Percentiles rank a stretch among this genome's conserved stretches.
Conservation (phyloP, 176 grass and related monocot genomes). For the Carex cristatella region DNA sequence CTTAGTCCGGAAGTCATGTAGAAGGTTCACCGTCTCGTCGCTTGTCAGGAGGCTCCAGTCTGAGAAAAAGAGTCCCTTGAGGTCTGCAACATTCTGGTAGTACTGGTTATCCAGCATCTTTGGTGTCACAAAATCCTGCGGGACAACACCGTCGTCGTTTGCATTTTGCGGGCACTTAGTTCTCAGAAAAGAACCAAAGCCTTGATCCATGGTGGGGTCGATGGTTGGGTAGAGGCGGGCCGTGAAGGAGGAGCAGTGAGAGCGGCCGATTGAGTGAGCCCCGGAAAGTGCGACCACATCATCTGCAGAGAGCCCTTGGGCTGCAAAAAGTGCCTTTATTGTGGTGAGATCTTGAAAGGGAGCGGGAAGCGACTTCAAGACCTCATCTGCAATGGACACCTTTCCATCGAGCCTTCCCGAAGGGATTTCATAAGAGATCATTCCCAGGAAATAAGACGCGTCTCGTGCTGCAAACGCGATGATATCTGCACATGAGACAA, state of each 20-base stretch:
- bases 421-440: slow-evolving; percentile 32
- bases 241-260: slow-evolving; percentile 56
- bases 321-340: slow-evolving; percentile 39
- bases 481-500: slow-evolving; percentile 48
- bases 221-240: slow-evolving; percentile 14
- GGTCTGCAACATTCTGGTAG: slow-evolving; percentile 37
- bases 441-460: slow-evolving; percentile 24
- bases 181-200: neutral
- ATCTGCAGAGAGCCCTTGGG: slow-evolving; percentile 35
- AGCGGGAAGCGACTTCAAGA: slow-evolving; percentile 29
- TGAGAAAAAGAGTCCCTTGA: neutral
- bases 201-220: neutral
- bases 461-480: slow-evolving; percentile 41
- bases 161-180: slow-evolving; percentile 23
- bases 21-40: slow-evolving; percentile 38
- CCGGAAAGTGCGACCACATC: slow-evolving; percentile 63
- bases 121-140: slow-evolving; percentile 28
- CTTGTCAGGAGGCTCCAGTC: slow-evolving; percentile 34
- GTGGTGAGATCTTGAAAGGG: slow-evolving; percentile 31
- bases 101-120: slow-evolving; percentile 44
- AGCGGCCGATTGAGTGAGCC: slow-evolving; percentile 17
- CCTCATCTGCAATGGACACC: slow-evolving; percentile 30
- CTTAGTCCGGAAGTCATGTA: slow-evolving; percentile 32
- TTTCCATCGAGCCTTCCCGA: slow-evolving; percentile 44
- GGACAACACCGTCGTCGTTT: slow-evolving; percentile 26